Conservation (phyloP, 202 grass and related monocot genomes). For the Zizania palustris region DNA sequence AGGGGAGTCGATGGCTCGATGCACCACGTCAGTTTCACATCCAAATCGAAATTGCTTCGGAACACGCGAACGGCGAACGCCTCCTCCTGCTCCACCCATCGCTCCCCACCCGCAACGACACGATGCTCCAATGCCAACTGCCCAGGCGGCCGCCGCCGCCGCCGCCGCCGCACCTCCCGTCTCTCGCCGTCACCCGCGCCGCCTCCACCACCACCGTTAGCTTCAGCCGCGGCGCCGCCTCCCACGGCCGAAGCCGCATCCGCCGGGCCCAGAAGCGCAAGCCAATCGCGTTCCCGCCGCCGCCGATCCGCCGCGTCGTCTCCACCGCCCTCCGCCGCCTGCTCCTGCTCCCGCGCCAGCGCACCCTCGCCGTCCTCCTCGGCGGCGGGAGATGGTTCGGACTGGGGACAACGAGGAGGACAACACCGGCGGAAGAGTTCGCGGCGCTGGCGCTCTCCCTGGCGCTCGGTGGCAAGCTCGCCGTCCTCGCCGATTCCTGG, state of each 20-base stretch:
- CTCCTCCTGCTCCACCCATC: slow-evolving; percentile 6
- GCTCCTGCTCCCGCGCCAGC: slow-evolving; percentile 34
- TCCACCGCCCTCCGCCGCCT: slow-evolving; percentile 43
- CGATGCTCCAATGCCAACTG: slow-evolving; percentile 40
- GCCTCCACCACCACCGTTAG: slow-evolving; percentile 24
- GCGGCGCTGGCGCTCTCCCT: slow-evolving; percentile 39
- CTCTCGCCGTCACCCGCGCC: slow-evolving; percentile 9
- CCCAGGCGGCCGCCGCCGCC: not conserved
- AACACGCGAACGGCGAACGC: not conserved
- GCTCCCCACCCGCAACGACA: not conserved
- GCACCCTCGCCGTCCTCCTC: slow-evolving; percentile 21
- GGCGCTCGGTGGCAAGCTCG: slow-evolving; percentile 41
- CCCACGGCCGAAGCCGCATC: not conserved
- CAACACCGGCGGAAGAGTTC: slow-evolving; percentile 12
- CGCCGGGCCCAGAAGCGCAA: slow-evolving; percentile 7
- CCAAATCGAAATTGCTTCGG: not conserved
- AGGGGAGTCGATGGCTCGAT: no score
- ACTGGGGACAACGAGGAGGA: slow-evolving; percentile 1
- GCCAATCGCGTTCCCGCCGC: slow-evolving; percentile 29
- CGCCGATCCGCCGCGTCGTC: slow-evolving; percentile 43
- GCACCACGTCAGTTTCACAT: not conserved
- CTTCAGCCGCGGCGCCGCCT: slow-evolving; percentile 30
- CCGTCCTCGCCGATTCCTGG: slow-evolving; percentile 37
- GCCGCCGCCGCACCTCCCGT: not conserved
- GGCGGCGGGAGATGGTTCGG: slow-evolving; percentile 37